A percentile compares a stretch with the other conserved stretches of the same genome.
These are phyloP conservation scores for Phytophthora boehmeriae DNA, from an alignment of 352 stramenopile genomes.

Conservation along the genomic window DNA sequence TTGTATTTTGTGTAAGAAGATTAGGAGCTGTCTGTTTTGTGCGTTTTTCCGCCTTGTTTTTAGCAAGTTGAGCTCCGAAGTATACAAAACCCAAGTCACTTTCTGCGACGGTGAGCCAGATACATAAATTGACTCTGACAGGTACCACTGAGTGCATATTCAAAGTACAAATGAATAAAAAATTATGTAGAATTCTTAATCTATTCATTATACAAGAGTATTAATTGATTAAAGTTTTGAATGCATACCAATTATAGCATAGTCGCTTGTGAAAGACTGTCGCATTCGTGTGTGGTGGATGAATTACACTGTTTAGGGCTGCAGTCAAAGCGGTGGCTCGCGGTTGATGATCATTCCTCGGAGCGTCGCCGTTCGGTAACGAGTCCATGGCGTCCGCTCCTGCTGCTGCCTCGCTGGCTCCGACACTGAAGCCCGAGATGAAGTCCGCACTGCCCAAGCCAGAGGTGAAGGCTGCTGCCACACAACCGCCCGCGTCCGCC, in stretches of 20 bases:
- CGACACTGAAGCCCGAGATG: background rate
- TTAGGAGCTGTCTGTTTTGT: background rate
- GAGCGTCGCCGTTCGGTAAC: conserved; percentile 21
- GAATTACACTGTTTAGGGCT: conserved; percentile 7
- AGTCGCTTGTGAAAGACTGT: background rate
- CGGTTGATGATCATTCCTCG: conserved; percentile 6
- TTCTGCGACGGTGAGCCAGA: background rate
- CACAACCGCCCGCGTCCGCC: conserved; percentile 26
- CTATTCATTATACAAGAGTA: background rate
- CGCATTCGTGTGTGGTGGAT: conserved; percentile 2
- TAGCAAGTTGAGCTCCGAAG: background rate
- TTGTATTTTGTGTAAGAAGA: background rate
- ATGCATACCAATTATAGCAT: background rate
- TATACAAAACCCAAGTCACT: background rate
- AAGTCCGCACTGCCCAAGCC: background rate
- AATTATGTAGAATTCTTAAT: too few species aligned
- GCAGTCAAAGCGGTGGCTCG: conserved; percentile 11
- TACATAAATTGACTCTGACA: background rate
- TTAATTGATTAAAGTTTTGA: background rate
- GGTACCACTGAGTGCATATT: too few species aligned
- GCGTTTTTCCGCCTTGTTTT: background rate
- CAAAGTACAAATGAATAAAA: too few species aligned
- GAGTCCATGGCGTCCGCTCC: conserved; percentile 2
- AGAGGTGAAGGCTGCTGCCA: conserved; percentile 7
- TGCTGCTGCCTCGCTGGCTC: background rate